Conservation (phyloP, 1,284 basidiomycete species). For the Takashimella tepidaria region DNA sequence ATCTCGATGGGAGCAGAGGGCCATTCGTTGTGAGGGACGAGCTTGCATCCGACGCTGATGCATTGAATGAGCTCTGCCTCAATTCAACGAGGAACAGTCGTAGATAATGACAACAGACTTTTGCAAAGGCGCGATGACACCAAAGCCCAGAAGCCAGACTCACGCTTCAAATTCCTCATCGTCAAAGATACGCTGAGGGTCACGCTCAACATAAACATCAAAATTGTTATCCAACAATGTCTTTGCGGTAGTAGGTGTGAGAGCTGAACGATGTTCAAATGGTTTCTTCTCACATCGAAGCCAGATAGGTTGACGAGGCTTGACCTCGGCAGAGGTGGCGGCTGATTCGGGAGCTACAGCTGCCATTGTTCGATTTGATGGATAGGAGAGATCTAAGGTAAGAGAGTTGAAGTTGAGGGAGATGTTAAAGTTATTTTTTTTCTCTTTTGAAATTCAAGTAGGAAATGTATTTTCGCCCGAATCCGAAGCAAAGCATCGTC, state of each 20-base stretch:
- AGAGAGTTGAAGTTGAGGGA: too few relatives aligned
- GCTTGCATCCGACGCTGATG: constrained; percentile 85
- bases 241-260: constrained; percentile 90
- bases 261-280: constrained; percentile 86
- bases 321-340: constrained; percentile 36
- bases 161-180: constrained; percentile 90
- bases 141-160: constrained; percentile 43
- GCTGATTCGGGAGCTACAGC: constrained; percentile 10
- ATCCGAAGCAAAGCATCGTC: too few relatives aligned
- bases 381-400: too few relatives aligned
- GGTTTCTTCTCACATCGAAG: constrained; percentile 92
- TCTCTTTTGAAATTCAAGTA: too few relatives aligned
- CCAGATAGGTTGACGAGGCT: constrained; percentile 58
- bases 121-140: neutral
- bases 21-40: constrained; percentile 89
- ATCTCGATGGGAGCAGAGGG: constrained; percentile 62
- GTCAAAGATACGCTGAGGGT: constrained; percentile 91
- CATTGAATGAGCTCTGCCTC: constrained; percentile 3
- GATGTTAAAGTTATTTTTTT: too few relatives aligned
- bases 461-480: too few relatives aligned
- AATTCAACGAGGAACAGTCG: constrained; percentile 1
- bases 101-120: neutral
- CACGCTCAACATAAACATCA: constrained; percentile 85
- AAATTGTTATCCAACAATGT: constrained; percentile 87
- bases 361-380: too few relatives aligned